Evolutionary conservation across 345 rosid species (phyloP).

Genomic region (Citrus hindsii): DNA sequence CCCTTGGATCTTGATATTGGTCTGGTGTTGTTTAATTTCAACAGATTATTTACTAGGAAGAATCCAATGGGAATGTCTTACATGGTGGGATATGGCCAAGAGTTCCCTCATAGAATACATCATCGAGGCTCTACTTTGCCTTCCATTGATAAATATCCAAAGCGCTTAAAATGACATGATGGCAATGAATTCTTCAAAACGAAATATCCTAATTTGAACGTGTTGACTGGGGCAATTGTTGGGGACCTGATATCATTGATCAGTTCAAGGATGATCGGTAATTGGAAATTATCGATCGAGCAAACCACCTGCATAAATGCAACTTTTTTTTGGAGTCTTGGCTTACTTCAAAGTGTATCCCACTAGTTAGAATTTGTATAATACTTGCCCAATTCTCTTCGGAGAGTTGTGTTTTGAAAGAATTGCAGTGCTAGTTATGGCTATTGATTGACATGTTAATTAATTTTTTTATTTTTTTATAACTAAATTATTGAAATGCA

Average conservation of each 20-base stretch:
- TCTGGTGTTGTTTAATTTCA: too few relatives aligned
- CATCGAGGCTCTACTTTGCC: slow-evolving; percentile 59
- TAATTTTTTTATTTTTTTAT: too few relatives aligned
- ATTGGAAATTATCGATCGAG: not conserved
- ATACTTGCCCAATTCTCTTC: too few relatives aligned
- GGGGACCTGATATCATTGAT: slow-evolving; percentile 58
- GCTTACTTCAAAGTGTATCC: slow-evolving; percentile 35
- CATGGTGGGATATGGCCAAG: slow-evolving; percentile 55
- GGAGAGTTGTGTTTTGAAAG: too few relatives aligned
- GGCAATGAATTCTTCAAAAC: slow-evolving; percentile 34
- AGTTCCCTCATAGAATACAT: slow-evolving; percentile 48
- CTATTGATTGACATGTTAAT: too few relatives aligned
- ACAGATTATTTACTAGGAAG: slow-evolving; percentile 36
- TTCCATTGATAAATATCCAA: slow-evolving; percentile 29
- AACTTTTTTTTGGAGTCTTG: slow-evolving; percentile 50
- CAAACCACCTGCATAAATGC: slow-evolving; percentile 63
- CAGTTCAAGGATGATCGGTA: slow-evolving; percentile 20
- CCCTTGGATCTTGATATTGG: too few relatives aligned
- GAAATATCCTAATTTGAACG: not conserved
- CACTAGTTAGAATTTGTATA: not conserved
- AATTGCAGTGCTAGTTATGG: too few relatives aligned
- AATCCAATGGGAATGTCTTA: slow-evolving; percentile 58
- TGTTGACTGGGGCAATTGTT: slow-evolving; percentile 36
- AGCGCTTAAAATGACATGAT: slow-evolving; percentile 34
- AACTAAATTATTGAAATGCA: too few relatives aligned